Conservation (phyloP, 305 asterid genomes). For the Nicotiana rustica region DNA sequence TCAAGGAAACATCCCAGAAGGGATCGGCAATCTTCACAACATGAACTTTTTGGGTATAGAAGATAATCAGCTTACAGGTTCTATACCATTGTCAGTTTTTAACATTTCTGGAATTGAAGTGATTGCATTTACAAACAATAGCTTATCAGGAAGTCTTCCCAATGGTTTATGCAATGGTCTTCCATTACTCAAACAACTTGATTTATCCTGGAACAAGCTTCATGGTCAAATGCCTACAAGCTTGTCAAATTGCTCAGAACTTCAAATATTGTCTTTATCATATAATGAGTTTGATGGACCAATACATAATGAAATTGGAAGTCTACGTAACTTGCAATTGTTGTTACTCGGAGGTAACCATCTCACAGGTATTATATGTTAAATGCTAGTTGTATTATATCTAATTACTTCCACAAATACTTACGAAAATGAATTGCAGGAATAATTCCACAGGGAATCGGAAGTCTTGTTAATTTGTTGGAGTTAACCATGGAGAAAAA, state of each 20-base stretch:
- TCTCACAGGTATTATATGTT: neutral
- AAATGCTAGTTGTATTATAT: neutral
- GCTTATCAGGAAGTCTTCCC: too few species aligned
- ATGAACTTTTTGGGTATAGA: neutral
- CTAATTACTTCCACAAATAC: neutral
- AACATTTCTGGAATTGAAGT: too few species aligned
- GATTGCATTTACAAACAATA: too few species aligned
- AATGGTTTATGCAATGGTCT: neutral
- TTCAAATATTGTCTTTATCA: neutral
- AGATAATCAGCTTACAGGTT: too few species aligned
- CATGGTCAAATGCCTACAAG: conserved; percentile 27
- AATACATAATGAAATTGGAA: neutral
- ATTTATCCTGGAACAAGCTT: conserved; percentile 11
- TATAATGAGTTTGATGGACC: neutral
- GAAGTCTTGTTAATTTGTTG: conserved; percentile 38
- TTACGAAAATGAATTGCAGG: conserved; percentile 30
- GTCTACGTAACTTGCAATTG: neutral
- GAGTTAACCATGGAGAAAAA: conserved; percentile 1
- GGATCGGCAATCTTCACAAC: neutral
- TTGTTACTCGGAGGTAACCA: neutral
- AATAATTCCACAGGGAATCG: conserved; percentile 35
- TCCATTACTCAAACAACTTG: neutral
- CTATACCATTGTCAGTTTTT: too few species aligned
- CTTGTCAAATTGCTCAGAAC: neutral
- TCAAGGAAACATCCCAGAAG: neutral